Base-by-base conservation (phyloP, 805 yeast genomes). In the Yueomyces sp. region DNA sequence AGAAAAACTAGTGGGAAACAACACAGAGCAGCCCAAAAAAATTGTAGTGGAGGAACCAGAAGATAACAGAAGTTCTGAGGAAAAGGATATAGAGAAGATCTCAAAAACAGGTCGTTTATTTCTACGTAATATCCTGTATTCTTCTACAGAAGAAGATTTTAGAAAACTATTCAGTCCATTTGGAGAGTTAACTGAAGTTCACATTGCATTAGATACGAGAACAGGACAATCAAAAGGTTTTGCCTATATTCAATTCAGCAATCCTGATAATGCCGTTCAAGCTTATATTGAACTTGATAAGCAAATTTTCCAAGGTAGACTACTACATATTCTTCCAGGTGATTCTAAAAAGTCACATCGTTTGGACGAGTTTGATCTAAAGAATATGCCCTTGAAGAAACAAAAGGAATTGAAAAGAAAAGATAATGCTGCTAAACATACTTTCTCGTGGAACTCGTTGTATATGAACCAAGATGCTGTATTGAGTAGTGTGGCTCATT, bases 371-470 rank as follows among this genome's bases (percentile, higher is more conserved):
- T 86, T 85, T 62, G 97, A 87, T 49, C 63, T 92, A 47, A 81
- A 85, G 52, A 87, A 90, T 60, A 67, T 92, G 63, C 97, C 98
- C 4, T 68, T 92, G 52, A 92, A 92, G 63, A 88, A 88, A 53
- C 97, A 88, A 64, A 72, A 77, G 46, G 95, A 86, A 55, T 66
- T 92, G 55, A 85, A 81, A 61, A 77, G 81, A 53, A 86, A 85
- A 57, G 81, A 79, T 32, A 83, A 79, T 55, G 97, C 98, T 1
- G 65, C 92, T 1, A 85, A 81, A 59, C 74, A 79, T 41, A 90
- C 86, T 54, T 92, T 92, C 63, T 79, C 88, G 53, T 92, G 98
- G 98, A 92, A 88, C 57, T 85, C 97, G 0, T 70, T 92, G 36
- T 92, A 78, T 57, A 77, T 92, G 81, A 90, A 83, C 57, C 77